Conservation (phyloP, 2,329 filamentous ascomycete species). For the Alternaria panax region DNA sequence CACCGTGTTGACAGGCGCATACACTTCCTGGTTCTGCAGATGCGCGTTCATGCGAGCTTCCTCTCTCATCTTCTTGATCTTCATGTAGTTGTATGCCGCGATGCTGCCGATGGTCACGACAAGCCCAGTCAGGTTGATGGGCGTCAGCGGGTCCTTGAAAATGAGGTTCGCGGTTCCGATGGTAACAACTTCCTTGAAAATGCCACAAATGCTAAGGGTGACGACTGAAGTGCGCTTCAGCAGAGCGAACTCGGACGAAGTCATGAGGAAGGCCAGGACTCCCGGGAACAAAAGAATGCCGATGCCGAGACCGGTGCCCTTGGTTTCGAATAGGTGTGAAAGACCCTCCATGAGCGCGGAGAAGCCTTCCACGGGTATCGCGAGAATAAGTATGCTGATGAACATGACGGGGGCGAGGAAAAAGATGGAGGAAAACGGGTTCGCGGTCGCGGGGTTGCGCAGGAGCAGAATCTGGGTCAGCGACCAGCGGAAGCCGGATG, state of each 20-base stretch:
- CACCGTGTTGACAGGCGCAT: slow-evolving; percentile 44
- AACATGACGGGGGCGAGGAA: slow-evolving; percentile 99
- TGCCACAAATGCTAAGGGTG: slow-evolving; percentile 93
- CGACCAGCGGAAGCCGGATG: slow-evolving; percentile 97
- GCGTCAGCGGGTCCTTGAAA: slow-evolving; percentile 86
- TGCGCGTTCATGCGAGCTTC: slow-evolving; percentile 68
- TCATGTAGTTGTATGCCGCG: slow-evolving; percentile 90
- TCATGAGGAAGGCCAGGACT: slow-evolving; percentile 93
- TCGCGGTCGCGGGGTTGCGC: slow-evolving; percentile 91
- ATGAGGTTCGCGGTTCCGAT: slow-evolving; percentile 87
- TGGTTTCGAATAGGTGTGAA: slow-evolving; percentile 67
- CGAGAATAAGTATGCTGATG: slow-evolving; percentile 76
- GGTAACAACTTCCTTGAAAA: slow-evolving; percentile 98
- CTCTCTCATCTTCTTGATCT: slow-evolving; percentile 85
- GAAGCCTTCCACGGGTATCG: slow-evolving; percentile 85
- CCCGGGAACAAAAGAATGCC: slow-evolving; percentile 88
- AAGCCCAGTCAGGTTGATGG: slow-evolving; percentile 86
- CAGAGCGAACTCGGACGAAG: slow-evolving; percentile 91
- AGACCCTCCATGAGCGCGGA: slow-evolving; percentile 72
- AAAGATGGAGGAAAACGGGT: slow-evolving; percentile 96
- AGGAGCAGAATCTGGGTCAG: slow-evolving; percentile 96
- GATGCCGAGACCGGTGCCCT: slow-evolving; percentile 71
- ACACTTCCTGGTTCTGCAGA: slow-evolving; percentile 49
- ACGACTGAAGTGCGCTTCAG: slow-evolving; percentile 95
- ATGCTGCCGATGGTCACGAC: slow-evolving; percentile 90